Evolutionary conservation across 768 basidiomycete genomes (phyloP).

Genomic region (Lentinula lateritia): DNA sequence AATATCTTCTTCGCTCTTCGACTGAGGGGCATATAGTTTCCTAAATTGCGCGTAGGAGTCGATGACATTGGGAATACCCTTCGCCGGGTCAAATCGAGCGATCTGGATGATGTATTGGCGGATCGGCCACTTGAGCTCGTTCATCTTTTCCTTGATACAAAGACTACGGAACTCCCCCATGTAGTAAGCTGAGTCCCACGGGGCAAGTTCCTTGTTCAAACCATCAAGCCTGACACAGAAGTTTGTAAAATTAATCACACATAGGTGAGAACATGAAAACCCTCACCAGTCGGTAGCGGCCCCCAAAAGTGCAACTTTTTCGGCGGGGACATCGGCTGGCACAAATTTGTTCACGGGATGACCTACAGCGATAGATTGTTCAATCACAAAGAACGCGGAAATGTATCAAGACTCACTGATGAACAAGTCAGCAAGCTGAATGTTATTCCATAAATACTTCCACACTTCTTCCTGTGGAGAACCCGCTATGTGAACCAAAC

Average conservation of each 20-base stretch:
- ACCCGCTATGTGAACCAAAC: slow-evolving; percentile 64
- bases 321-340: slow-evolving; percentile 72
- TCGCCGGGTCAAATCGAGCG: slow-evolving; percentile 76
- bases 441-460: slow-evolving; percentile 93
- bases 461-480: slow-evolving; percentile 90
- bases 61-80: slow-evolving; percentile 80
- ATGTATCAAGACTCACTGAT: slow-evolving; percentile 48
- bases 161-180: slow-evolving; percentile 83
- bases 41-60: slow-evolving; percentile 87
- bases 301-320: slow-evolving; percentile 69
- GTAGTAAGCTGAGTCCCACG: slow-evolving; percentile 83
- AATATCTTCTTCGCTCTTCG: slow-evolving; percentile 42
- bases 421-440: slow-evolving; percentile 85
- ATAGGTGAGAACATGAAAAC: slow-evolving; percentile 5
- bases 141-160: slow-evolving; percentile 77
- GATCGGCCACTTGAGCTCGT: slow-evolving; percentile 68
- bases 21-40: slow-evolving; percentile 45
- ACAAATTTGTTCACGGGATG: slow-evolving; percentile 96
- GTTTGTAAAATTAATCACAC: neutral
- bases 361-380: slow-evolving; percentile 25
- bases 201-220: slow-evolving; percentile 81
- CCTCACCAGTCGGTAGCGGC: slow-evolving; percentile 83
- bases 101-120: slow-evolving; percentile 88
- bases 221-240: slow-evolving; percentile 69
- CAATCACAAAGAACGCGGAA: neutral